Evolutionary conservation across 179 eudicot species (phyloP).

Genomic region (Patellifolia procumbens): DNA sequence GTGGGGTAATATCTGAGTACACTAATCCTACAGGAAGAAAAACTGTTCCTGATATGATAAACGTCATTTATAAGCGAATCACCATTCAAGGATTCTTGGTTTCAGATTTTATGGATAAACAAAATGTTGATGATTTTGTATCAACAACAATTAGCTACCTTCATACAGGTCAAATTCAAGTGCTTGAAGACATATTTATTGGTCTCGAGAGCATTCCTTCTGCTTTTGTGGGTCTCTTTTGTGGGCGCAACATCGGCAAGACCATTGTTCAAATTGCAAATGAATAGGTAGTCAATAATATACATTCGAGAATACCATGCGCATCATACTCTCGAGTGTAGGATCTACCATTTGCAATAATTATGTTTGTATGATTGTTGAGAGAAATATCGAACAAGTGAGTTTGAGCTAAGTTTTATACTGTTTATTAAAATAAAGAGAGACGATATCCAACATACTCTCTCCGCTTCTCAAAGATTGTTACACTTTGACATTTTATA

Average conservation of each 20-base stretch:
- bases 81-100: conserved; percentile 48
- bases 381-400: no score
- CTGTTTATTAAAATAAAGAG: no score
- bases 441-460: no score
- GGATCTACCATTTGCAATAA: no score
- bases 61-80: conserved; percentile 49
- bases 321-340: no score
- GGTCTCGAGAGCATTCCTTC: conserved; percentile 47
- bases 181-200: conserved; percentile 44
- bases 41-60: conserved; percentile 38
- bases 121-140: conserved; percentile 30
- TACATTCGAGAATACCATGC: no score
- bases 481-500: no score
- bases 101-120: conserved; percentile 19
- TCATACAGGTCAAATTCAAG: conserved; percentile 33
- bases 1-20: conserved; percentile 62
- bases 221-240: conserved; percentile 50
- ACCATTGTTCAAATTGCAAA: conserved; percentile 22
- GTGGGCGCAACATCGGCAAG: conserved; percentile 19
- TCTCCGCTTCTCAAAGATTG: no score
- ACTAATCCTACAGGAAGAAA: conserved; percentile 20
- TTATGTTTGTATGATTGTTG: no score
- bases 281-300: not conserved
- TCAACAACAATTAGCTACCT: conserved; percentile 38
- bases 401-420: no score